A percentile compares a stretch with the other conserved stretches of the same genome.
Conservation (phyloP, 305 asterid genomes). For the Fraxinus ornus region DNA sequence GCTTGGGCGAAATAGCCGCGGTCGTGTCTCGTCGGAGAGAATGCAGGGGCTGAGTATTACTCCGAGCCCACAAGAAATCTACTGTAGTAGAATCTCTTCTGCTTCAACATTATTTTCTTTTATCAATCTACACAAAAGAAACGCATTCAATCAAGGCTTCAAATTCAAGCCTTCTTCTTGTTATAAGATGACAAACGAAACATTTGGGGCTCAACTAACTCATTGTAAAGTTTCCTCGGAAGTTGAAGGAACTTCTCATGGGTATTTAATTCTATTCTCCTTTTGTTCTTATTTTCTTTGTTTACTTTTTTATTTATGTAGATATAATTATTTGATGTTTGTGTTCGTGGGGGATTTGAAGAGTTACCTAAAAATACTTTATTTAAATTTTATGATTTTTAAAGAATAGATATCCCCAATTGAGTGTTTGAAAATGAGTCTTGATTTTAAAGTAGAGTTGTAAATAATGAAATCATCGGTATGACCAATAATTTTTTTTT, state of each 20-base stretch:
- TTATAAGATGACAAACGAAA: conserved; percentile 12
- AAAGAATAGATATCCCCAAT: neutral
- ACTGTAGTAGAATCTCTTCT: neutral
- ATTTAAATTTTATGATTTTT: neutral
- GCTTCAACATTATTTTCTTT: conserved; percentile 24
- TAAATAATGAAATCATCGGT: neutral
- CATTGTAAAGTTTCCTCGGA: conserved; percentile 48
- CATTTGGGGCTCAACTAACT: conserved; percentile 18
- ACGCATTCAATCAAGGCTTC: conserved; percentile 21
- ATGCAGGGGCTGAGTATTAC: conserved; percentile 19
- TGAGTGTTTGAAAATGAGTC: neutral
- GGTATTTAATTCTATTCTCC: conserved; percentile 23
- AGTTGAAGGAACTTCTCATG: conserved; percentile 27
- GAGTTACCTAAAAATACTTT: neutral
- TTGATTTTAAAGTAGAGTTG: neutral
- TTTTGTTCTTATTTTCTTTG: neutral
- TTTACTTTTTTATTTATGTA: neutral
- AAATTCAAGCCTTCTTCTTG: conserved; percentile 9
- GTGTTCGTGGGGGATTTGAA: neutral
- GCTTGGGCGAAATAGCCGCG: neutral
- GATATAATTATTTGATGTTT: neutral
- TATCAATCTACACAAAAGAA: conserved; percentile 17
- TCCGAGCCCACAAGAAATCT: conserved; percentile 27
- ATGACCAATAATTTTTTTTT: neutral
- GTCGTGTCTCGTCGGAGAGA: neutral